phyloP scores from a whole-genome alignment of 2,329 filamentous ascomycete genomes.

The Coleophoma cylindrospora region DNA sequence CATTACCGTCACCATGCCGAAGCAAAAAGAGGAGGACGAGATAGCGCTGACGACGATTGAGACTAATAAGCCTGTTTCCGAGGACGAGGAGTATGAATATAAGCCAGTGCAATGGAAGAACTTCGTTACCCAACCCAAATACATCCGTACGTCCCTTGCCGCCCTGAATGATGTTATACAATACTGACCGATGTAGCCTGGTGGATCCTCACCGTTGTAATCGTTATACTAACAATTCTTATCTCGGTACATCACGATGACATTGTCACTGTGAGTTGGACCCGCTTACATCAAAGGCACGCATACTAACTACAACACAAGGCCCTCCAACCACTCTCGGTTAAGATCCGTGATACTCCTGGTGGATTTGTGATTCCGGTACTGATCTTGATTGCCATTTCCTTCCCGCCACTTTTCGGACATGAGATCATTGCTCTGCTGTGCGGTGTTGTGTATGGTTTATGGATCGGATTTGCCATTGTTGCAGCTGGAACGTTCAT shows the following conservation, averaged over 20 bases:
- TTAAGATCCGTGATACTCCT: constrained; percentile 31
- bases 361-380: constrained; percentile 36
- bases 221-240: constrained; percentile 25
- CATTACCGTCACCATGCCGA: too few species aligned
- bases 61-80: not conserved
- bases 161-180: not conserved
- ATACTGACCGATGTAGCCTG: constrained; percentile 13
- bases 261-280: constrained; percentile 27
- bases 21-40: too few species aligned
- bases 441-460: constrained; percentile 35
- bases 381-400: constrained; percentile 32
- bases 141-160: constrained; percentile 21
- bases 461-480: constrained; percentile 36
- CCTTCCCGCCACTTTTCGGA: constrained; percentile 36
- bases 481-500: constrained; percentile 35
- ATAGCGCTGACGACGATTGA: not conserved
- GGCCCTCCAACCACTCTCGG: constrained; percentile 29
- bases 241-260: constrained; percentile 33
- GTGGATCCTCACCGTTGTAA: constrained; percentile 24
- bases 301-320: constrained; percentile 7
- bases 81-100: constrained; percentile 27
- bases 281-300: not conserved
- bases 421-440: constrained; percentile 36
- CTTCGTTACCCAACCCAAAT: constrained; percentile 29
- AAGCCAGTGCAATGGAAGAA: constrained; percentile 29